Evolutionary conservation across 2,329 filamentous ascomycete genomes (phyloP), one percentile per base, ranked within the genome.

Genomic region (Penicillium sp.): DNA sequence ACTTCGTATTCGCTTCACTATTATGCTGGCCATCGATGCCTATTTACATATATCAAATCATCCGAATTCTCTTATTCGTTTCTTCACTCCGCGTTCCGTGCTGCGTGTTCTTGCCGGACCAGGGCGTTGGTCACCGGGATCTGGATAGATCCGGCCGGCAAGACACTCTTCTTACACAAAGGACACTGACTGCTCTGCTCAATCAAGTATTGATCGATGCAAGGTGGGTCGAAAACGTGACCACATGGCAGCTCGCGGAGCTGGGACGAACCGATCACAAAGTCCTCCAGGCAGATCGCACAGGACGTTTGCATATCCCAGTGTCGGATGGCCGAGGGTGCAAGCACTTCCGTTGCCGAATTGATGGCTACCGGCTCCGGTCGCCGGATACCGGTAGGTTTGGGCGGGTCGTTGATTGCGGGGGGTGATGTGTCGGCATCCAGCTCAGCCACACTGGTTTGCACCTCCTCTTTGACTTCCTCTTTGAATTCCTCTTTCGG

Each of bases 211-310:
- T 86, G 82, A 65, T 97, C 92, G 57, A 97, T 92, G 65, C 94
- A 99, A 58, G 89, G 87, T 0, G 89, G 87, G 60, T 99, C 92
- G 71, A 92, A 99, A 50, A 97, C 92, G 68, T 99, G 94, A 0
- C 88, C 85, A 63, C 94, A 99, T 0, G 90, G 85, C 2, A 97
- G 78, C 71, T 96, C 89, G 49, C 91, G 87, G 49, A 97, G 91
- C 18, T 85, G 81, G 0, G 89, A 87, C 16, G 79, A 74, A 33
- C 83, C 81, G 14, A 84, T 81, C 25, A 87, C 80, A 64, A 90
- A 97, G 53, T 89, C 84, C 48, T 90, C 88, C 1, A 95, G 79
- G 66, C 94, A 99, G 47, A 97, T 96, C n/a, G 89, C 84, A 67
- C 94, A 97, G 2, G 82, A 86, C 0, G 89, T 85, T 67, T 97